A percentile compares a stretch with the other conserved stretches of the same genome.
These are phyloP conservation scores for Aphanomyces euteiches DNA, from an alignment of 352 stramenopile species.

Conservation along the genomic window DNA sequence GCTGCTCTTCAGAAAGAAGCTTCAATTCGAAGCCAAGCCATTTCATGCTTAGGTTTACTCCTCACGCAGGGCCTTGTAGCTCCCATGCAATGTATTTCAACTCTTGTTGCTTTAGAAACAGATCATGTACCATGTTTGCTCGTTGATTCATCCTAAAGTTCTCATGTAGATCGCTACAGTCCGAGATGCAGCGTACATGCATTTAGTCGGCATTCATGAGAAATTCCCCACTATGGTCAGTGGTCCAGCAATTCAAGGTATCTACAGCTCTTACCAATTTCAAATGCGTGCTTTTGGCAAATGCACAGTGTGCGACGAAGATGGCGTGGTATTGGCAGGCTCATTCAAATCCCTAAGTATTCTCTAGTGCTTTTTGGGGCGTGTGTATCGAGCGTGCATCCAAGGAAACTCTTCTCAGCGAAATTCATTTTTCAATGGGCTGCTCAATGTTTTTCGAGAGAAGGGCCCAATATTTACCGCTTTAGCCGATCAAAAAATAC, in stretches of 20 bases:
- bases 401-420: constrained; percentile 42
- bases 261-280: constrained; percentile 61
- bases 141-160: neutral
- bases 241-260: constrained; percentile 54
- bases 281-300: constrained; percentile 56
- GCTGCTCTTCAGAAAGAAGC: constrained; percentile 52
- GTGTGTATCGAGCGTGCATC: constrained; percentile 66
- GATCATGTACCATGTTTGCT: constrained; percentile 48
- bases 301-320: constrained; percentile 45
- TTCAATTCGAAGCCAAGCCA: constrained; percentile 64
- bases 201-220: constrained; percentile 57
- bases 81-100: constrained; percentile 70
- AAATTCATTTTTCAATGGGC: constrained; percentile 57
- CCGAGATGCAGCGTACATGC: constrained; percentile 60
- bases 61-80: constrained; percentile 77
- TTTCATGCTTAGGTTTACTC: constrained; percentile 58
- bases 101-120: constrained; percentile 70
- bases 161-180: constrained; percentile 37
- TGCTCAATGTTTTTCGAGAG: constrained; percentile 70
- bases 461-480: constrained; percentile 43
- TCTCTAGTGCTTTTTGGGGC: constrained; percentile 62
- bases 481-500: neutral
- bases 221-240: constrained; percentile 55
- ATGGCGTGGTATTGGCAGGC: constrained; percentile 43
- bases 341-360: neutral